These are phyloP conservation scores for Cystobasidium slooffiae DNA, from an alignment of 1,284 basidiomycete genomes.

Conservation along the genomic window DNA sequence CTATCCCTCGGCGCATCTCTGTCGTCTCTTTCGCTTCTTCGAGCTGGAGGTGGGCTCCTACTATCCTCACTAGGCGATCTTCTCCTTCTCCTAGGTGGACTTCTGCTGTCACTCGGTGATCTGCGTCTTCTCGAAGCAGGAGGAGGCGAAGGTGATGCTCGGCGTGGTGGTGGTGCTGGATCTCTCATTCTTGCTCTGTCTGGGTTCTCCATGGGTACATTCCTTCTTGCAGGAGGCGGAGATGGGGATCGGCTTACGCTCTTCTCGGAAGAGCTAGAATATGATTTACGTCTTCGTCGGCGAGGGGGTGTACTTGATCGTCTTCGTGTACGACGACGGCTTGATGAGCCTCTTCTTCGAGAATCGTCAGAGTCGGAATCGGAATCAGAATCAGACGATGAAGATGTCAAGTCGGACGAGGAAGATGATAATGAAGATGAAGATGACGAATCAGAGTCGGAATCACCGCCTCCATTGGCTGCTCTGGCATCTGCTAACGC, in stretches of 20 bases:
- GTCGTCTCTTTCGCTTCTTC: conserved; percentile 24
- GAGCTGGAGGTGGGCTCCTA: conserved; percentile 18
- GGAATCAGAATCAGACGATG: conserved; percentile 14
- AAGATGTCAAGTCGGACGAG: conserved; percentile 24
- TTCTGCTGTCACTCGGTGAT: conserved; percentile 8
- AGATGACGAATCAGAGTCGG: conserved; percentile 35
- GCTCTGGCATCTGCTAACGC: conserved; percentile 40
- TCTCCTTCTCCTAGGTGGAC: not conserved
- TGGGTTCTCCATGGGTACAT: not conserved
- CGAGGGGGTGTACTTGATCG: conserved; percentile 23
- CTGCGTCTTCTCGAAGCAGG: conserved; percentile 13
- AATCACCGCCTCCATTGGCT: conserved; percentile 26
- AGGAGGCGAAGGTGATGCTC: not conserved
- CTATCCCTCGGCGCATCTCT: conserved; percentile 14
- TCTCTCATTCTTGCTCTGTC: conserved; percentile 1
- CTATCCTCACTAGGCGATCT: not conserved
- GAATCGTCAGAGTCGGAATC: conserved; percentile 26
- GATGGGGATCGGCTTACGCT: conserved; percentile 19
- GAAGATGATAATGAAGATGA: conserved; percentile 41
- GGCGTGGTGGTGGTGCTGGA: not conserved
- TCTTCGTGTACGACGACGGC: conserved; percentile 2
- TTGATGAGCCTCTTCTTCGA: conserved; percentile 1
- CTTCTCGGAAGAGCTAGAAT: conserved; percentile 13
- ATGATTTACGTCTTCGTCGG: conserved; percentile 4
- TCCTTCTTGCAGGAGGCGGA: not conserved